Percentiles rank a stretch among this genome's conserved stretches.
These are phyloP conservation scores for Spathaspora boniae DNA, from an alignment of 805 yeast genomes.

Conservation along the genomic window DNA sequence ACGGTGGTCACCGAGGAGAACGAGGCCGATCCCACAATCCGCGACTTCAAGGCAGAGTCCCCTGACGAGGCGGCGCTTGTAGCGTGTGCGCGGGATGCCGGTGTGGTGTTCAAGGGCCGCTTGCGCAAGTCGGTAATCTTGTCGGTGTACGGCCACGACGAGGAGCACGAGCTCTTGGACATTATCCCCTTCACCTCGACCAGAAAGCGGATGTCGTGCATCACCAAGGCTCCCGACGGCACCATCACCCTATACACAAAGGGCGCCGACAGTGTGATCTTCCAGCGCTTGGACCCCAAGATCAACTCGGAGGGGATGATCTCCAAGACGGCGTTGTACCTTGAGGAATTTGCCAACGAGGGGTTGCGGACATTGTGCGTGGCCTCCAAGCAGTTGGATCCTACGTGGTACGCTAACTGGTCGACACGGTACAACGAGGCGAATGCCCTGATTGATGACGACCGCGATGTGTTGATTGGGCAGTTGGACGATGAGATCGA, in stretches of 20 bases:
- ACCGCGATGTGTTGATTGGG: conserved; percentile 58
- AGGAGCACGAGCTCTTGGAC: conserved; percentile 49
- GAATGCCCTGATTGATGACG: conserved; percentile 46
- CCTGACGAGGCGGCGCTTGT: conserved; percentile 84
- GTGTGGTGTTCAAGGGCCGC: conserved; percentile 57
- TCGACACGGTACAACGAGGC: conserved; percentile 54
- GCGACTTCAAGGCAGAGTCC: conserved; percentile 70
- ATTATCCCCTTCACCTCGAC: conserved; percentile 64
- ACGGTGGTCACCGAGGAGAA: conserved; percentile 63
- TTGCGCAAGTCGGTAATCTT: conserved; percentile 45
- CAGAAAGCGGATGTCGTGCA: conserved; percentile 76
- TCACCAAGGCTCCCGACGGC: conserved; percentile 44
- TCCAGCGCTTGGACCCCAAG: conserved; percentile 32
- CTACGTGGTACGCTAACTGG: conserved; percentile 52
- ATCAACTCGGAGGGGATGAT: conserved; percentile 42
- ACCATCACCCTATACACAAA: conserved; percentile 51
- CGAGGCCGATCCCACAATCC: conserved; percentile 32
- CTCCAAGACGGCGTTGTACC: conserved; percentile 55
- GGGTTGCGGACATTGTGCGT: conserved; percentile 76
- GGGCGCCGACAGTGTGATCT: conserved; percentile 77
- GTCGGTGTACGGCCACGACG: conserved; percentile 43
- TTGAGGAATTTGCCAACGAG: conserved; percentile 70
- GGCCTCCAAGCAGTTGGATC: conserved; percentile 52
- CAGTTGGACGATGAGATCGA: conserved; percentile 58
- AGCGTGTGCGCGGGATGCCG: conserved; percentile 70